Conservation (phyloP, 1,284 basidiomycete species). For the Kwoniella shivajii region DNA sequence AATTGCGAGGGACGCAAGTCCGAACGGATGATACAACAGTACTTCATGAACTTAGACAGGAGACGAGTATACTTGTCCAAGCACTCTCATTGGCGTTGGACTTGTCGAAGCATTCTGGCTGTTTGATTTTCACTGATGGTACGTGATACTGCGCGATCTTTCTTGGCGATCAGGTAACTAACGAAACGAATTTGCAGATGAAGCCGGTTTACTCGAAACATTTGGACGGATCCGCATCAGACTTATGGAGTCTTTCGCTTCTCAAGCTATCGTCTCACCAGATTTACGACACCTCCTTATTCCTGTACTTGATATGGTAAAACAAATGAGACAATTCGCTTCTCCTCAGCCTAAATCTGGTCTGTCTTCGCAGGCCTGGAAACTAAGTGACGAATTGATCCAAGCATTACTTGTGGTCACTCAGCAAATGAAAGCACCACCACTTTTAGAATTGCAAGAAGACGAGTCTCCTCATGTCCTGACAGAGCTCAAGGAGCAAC, state of each 20-base stretch:
- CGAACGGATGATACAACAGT: slow-evolving; percentile 24
- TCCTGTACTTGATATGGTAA: slow-evolving; percentile 61
- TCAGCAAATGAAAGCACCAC: slow-evolving; percentile 61
- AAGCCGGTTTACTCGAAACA: slow-evolving; percentile 20
- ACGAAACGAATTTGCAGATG: slow-evolving; percentile 18
- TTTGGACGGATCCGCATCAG: slow-evolving; percentile 8
- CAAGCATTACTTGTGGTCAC: slow-evolving; percentile 66
- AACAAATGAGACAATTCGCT: slow-evolving; percentile 9
- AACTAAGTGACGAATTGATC: slow-evolving; percentile 58
- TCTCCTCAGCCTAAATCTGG: slow-evolving; percentile 3
- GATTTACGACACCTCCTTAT: slow-evolving; percentile 58
- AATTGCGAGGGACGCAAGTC: slow-evolving; percentile 33
- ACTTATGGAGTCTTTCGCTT: slow-evolving; percentile 6
- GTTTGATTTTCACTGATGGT: slow-evolving; percentile 34
- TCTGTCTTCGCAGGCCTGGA: slow-evolving; percentile 29
- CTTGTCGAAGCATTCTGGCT: slow-evolving; percentile 21
- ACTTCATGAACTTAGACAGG: slow-evolving; percentile 34
- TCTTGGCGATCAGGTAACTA: too few species aligned
- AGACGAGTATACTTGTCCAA: slow-evolving; percentile 23
- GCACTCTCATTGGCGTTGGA: slow-evolving; percentile 27
- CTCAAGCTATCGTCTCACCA: slow-evolving; percentile 42
- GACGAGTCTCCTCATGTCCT: slow-evolving; percentile 47
- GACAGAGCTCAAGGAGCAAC: slow-evolving; percentile 29
- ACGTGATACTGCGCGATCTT: slow-evolving; percentile 1
- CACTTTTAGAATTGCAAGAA: slow-evolving; percentile 17